Evolutionary conservation across 2,329 filamentous ascomycete genomes (phyloP), one percentile per base, ranked within the genome.

Genomic region (Verticillium alfalfae): DNA sequence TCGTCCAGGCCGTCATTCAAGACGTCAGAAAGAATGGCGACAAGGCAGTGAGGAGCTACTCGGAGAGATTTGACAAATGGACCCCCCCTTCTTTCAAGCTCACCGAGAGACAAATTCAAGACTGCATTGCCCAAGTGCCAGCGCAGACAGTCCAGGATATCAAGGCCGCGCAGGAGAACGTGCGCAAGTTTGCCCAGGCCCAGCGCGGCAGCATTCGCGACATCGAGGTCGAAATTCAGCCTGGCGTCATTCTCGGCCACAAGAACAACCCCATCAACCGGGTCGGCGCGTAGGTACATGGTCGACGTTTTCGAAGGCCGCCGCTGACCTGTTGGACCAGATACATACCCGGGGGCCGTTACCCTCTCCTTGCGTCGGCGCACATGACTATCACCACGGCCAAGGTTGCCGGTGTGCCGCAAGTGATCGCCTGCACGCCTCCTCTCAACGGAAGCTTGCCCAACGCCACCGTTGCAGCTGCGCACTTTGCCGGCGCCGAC

Each of bases 151-250:
- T 37, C 36, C 36, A 66, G 7, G 74, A 76, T 61, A 76, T 76
- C 67, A 72, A 45, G n/a, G 36, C 37, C 0, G 56, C 38, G 13
- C 61, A 62, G 54, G 15, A 41, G 15, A 62, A 62, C 36, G 61
- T 62, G 5, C 84, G 87, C 68, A 91, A 89, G 68, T 99, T 99
- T 81, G 95, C 98, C 78, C 85, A 90, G 10, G 94, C 93, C 0
- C 95, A 98, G 70, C 89, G 89, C 70, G 91, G 96, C 66, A 76
- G 73, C 3, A 67, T 84, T 56, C 73, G 70, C 9, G 81, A 83
- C 18, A 78, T 84, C 62, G 81, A 84, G 68, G 64, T 82, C 36
- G 80, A 84, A 68, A 81, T 79, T 16, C 70, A 73, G 36, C 79
- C 79, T 3, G 81, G 81, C 2, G 79, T 84, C 0, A 75, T 77